phyloP scores from a whole-genome alignment of 2,329 filamentous ascomycete genomes.

The Fusarium sp. region DNA sequence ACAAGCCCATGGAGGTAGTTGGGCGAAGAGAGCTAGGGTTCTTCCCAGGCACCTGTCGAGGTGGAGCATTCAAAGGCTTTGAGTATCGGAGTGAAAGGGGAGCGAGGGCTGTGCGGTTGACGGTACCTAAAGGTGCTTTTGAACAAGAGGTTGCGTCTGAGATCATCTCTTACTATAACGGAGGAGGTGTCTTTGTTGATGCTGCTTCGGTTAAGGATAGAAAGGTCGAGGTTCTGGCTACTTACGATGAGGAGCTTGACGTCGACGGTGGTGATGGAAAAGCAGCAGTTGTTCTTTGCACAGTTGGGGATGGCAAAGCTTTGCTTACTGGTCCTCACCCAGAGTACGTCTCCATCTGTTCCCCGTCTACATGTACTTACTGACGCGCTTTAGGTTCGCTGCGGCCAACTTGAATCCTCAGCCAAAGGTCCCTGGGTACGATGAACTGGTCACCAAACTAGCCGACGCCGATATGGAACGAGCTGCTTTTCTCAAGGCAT shows the following conservation, averaged over 20 bases:
- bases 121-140: constrained; percentile 71
- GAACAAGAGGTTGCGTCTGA: constrained; percentile 65
- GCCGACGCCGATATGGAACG: constrained; percentile 76
- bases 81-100: constrained; percentile 90
- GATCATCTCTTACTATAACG: constrained; percentile 90
- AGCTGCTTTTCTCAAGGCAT: constrained; percentile 80
- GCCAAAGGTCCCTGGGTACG: constrained; percentile 75
- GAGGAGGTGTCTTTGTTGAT: constrained; percentile 92
- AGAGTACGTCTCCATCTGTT: constrained; percentile 67
- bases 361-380: background rate
- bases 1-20: constrained; percentile 81
- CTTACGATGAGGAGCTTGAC: constrained; percentile 78
- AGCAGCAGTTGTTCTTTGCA: constrained; percentile 86
- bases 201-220: constrained; percentile 69
- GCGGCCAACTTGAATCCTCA: constrained; percentile 79
- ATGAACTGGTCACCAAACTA: constrained; percentile 75
- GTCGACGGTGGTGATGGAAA: constrained; percentile 79
- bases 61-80: constrained; percentile 89
- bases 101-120: constrained; percentile 77
- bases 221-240: constrained; percentile 85
- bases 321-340: constrained; percentile 91
- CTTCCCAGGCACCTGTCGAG: constrained; percentile 87
- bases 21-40: constrained; percentile 88
- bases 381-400: constrained; percentile 74
- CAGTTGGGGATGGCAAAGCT: constrained; percentile 81